Evolutionary conservation across 345 rosid genomes (phyloP).

Genomic region (Eucalyptus marginata): DNA sequence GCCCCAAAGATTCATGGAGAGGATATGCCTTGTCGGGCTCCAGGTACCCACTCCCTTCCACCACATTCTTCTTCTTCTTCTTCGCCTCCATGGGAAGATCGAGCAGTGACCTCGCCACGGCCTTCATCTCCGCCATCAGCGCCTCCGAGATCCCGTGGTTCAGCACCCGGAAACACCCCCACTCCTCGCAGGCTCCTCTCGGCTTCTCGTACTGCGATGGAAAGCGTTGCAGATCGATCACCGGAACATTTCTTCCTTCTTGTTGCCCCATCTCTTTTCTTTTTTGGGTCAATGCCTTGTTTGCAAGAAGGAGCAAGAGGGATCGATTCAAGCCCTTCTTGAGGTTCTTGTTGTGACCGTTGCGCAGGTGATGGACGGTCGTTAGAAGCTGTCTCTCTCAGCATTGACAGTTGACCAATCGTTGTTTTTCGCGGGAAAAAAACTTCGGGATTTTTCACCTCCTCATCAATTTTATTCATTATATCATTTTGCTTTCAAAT

Average conservation of each 20-base stretch:
- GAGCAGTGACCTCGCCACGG: constrained; percentile 39
- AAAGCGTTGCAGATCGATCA: constrained; percentile 35
- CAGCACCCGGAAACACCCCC: constrained; percentile 67
- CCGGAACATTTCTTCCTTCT: neutral
- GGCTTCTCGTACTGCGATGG: constrained; percentile 16
- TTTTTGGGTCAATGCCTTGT: neutral
- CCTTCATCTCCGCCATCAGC: constrained; percentile 55
- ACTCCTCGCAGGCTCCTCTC: constrained; percentile 47
- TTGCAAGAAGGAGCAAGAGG: too few relatives aligned
- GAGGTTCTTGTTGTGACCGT: neutral
- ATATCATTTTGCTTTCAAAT: neutral
- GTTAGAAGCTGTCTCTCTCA: neutral
- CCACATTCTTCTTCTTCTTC: constrained; percentile 21
- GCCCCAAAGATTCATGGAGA: constrained; percentile 70
- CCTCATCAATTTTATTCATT: neutral
- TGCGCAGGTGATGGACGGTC: neutral
- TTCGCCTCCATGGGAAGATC: constrained; percentile 60
- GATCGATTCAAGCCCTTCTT: too few relatives aligned
- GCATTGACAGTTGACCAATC: neutral
- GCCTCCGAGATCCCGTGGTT: constrained; percentile 41
- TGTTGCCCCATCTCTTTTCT: neutral
- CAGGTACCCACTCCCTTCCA: constrained; percentile 63
- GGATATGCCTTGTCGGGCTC: constrained; percentile 42
- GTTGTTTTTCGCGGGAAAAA: neutral
- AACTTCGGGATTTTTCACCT: neutral